These are phyloP conservation scores for Sporothrix luriei DNA, from an alignment of 2,329 filamentous ascomycete species.

Conservation along the genomic window DNA sequence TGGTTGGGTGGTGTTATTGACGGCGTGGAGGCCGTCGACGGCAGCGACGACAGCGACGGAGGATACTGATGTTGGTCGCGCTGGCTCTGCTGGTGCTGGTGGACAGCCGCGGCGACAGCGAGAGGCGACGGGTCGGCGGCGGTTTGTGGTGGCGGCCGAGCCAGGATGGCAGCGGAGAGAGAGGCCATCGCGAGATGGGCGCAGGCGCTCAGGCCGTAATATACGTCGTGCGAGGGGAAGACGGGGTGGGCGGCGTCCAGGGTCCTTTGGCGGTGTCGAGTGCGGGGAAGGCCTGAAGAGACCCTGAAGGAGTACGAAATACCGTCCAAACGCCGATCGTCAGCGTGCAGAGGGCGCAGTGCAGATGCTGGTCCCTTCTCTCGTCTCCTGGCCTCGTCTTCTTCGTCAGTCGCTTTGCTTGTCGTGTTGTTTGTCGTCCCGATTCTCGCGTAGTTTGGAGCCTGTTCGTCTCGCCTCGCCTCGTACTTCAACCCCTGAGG, in stretches of 20 bases:
- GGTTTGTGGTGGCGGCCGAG: constrained; percentile 23
- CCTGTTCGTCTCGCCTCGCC: too few relatives aligned
- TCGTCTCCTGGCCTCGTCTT: too few relatives aligned
- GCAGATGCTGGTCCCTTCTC: too few relatives aligned
- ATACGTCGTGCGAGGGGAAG: too few relatives aligned
- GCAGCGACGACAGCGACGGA: neutral
- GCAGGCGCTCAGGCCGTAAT: neutral
- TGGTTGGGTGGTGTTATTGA: constrained; percentile 11
- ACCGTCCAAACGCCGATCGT: neutral
- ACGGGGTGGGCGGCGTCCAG: too few relatives aligned
- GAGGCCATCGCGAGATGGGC: constrained; percentile 21
- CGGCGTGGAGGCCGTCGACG: neutral
- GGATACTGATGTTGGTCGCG: neutral
- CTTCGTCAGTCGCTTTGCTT: too few relatives aligned
- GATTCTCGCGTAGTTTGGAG: too few relatives aligned
- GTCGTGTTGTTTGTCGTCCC: too few relatives aligned
- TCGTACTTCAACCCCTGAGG: too few relatives aligned
- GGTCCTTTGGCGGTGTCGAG: too few relatives aligned
- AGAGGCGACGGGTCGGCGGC: constrained; percentile 16
- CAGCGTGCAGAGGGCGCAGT: too few relatives aligned
- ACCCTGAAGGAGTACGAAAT: neutral
- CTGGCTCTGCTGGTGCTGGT: neutral
- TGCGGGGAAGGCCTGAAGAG: too few relatives aligned
- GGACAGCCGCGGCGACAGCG: neutral
- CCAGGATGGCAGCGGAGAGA: constrained; percentile 23